Evolutionary conservation across 106 monocot species (phyloP), one percentile per base, ranked within the genome.

Genomic region (Dendrobium chrysotoxum): DNA sequence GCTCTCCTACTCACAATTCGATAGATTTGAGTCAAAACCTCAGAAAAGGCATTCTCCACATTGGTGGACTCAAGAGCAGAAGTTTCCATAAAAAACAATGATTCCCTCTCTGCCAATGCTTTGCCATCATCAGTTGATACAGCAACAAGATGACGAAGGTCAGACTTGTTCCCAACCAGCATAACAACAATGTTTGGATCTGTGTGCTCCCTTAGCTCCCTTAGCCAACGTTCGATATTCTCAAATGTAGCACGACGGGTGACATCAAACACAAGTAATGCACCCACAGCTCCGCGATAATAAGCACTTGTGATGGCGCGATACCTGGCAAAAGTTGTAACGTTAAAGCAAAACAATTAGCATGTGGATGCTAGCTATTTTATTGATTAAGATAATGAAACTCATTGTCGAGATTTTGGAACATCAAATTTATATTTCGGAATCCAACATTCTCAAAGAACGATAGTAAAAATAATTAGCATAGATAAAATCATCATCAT

Each of bases 261-360:
- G 41, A 90, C 89, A 82, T 87, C 89, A 28, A 80, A 86, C 20
- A 89, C 89, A 3, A 89, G 87, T 58, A 89, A 70, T 28, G 90
- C 90, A 26, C 87, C 87, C 3, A 90, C 85, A 39, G 90, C 84
- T 72, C 89, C 89, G 72, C 89, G 81, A 61, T 89, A 89, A n/a
- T 89, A 89, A 65, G 89, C 89, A 78, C 85, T 87, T 7, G 89
- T 89, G 44, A 89, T 89, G 42, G 89, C 89, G 15, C 89, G 84
- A 44, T 89, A 89, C 85, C 89, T 89, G 84, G 21, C 35, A 35
- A 47, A 15, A 35, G 13, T 28, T 70, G 5, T 11, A 5, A 23
- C 4, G 61, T 0, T 61, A 8, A 61, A 25, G 50, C 2, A 2
- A 50, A 50, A 1, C 15, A 50, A 50, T 50, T 50, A 50, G 50